Percentiles rank a stretch among this genome's conserved stretches.
Conservation (phyloP, 805 yeast species). For the Sporopachydermia lactativora region DNA sequence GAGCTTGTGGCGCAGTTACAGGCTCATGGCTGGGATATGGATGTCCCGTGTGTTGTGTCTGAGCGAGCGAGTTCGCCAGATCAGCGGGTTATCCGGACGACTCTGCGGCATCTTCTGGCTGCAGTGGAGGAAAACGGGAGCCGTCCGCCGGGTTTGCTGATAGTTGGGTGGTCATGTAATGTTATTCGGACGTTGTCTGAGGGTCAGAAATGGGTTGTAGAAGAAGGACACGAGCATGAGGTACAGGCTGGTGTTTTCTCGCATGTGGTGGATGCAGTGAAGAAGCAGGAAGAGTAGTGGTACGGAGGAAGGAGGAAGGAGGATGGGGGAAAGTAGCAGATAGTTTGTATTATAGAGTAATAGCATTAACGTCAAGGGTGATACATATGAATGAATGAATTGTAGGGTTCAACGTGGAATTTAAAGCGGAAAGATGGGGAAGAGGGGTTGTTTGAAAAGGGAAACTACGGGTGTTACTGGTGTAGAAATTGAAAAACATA, state of each 20-base stretch:
- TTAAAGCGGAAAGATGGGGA: too few relatives aligned
- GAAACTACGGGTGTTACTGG: too few relatives aligned
- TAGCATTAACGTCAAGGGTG: too few relatives aligned
- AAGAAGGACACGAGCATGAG: slow-evolving; percentile 25
- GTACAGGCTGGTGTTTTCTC: neutral
- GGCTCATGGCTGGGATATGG: slow-evolving; percentile 54
- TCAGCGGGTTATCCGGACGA: slow-evolving; percentile 72
- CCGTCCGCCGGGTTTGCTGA: slow-evolving; percentile 84
- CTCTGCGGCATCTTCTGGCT: slow-evolving; percentile 46
- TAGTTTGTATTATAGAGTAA: too few relatives aligned
- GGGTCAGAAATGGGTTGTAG: slow-evolving; percentile 28
- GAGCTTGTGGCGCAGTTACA: slow-evolving; percentile 20
- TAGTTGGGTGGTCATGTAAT: slow-evolving; percentile 68
- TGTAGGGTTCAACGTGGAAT: too few relatives aligned
- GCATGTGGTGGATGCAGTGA: neutral
- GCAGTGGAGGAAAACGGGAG: slow-evolving; percentile 71
- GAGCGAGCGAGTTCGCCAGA: slow-evolving; percentile 93
- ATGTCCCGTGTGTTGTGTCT: slow-evolving; percentile 69
- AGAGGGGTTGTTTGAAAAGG: too few relatives aligned
- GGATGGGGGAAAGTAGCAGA: too few relatives aligned
- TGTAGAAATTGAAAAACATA: too few relatives aligned
- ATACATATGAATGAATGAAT: too few relatives aligned
- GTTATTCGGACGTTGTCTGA: slow-evolving; percentile 23
- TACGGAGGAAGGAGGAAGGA: too few relatives aligned
- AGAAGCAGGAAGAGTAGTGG: too few relatives aligned